Evolutionary conservation across 176 grass and related monocot species (phyloP).

Genomic region (Zoysia pacifica): DNA sequence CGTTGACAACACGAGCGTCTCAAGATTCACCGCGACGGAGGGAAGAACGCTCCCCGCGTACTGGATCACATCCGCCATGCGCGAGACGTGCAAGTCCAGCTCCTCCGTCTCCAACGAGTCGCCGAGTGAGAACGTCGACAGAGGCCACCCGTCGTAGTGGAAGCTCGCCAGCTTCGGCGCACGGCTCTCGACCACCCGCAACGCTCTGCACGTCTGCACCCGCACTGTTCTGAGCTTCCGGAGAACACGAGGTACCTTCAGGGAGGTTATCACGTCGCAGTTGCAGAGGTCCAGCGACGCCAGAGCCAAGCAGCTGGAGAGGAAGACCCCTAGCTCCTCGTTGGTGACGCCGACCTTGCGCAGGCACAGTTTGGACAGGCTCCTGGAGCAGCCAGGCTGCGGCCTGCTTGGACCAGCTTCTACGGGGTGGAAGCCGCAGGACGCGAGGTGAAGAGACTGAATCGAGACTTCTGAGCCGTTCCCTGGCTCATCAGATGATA

Average conservation of each 20-base stretch:
- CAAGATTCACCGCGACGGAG: background rate
- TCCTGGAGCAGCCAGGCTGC: background rate
- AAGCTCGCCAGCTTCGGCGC: background rate
- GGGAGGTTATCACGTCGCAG: background rate
- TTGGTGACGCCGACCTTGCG: background rate
- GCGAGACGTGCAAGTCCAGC: background rate
- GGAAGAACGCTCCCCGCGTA: background rate
- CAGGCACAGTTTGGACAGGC: background rate
- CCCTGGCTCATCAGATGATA: background rate
- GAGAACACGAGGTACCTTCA: background rate
- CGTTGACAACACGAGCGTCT: background rate
- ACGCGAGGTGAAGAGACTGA: background rate
- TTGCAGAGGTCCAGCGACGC: background rate
- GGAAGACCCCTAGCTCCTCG: background rate
- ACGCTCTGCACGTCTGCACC: background rate
- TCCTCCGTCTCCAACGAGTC: background rate
- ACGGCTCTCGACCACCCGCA: background rate
- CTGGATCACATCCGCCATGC: background rate
- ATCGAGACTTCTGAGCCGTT: background rate
- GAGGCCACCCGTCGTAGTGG: background rate
- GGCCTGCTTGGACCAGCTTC: no score
- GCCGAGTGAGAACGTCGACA: background rate
- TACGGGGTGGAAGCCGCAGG: conserved; percentile 3
- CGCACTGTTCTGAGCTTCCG: background rate
- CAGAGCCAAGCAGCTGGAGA: background rate